Base-by-base conservation (phyloP, 2,329 filamentous ascomycete species). In the Lachnum nothofagi region DNA sequence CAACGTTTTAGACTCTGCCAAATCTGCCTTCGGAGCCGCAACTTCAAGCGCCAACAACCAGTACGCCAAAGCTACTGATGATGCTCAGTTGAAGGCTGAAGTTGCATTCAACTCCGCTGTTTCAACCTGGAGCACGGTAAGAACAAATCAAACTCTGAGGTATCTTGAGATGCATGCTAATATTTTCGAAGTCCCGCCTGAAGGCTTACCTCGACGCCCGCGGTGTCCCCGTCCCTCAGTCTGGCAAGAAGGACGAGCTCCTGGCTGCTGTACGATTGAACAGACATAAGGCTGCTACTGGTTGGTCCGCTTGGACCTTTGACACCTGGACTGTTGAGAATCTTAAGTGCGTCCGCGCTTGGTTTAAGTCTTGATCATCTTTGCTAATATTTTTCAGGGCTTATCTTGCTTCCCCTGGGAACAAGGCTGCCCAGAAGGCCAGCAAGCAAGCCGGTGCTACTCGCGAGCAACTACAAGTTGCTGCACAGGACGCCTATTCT, bases 191-290 rank as follows among this genome's bases (percentile, higher is more conserved):
- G 54, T 60, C 79, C 61, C 82, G 86, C 16, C 76, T 91, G 34
- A 91, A 91, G 73, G 79, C 80, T 2, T 91, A 83, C 62, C 78
- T 91, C 5, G 87, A 91, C 65, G 79, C 86, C 7, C 85, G 88
- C 50, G 85, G 86, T 35, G 72, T 91, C 37, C 85, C 86, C 12
- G 82, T 89, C 37, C 86, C 87, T 20, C 86, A 91, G 54, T 73
- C 69, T 23, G 79, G 82, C 51, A 88, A 83, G 70, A 77, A 77
- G 33, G 85, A 90, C 60, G 80, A 90, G 64, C 80, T 91, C 19
- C 72, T 87, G 33, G 84, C 86, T 23, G 74, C 84, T 50, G 88
- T 89, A n/a, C 80, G 87, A 59, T 79, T 86, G 61, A 74, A 88
- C 65, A 73, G 79, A 22, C 82, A 90, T 70, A 85, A 86, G 69